Evolutionary conservation across 2,329 filamentous ascomycete genomes (phyloP).

Genomic region (Sphaceloma murrayae): DNA sequence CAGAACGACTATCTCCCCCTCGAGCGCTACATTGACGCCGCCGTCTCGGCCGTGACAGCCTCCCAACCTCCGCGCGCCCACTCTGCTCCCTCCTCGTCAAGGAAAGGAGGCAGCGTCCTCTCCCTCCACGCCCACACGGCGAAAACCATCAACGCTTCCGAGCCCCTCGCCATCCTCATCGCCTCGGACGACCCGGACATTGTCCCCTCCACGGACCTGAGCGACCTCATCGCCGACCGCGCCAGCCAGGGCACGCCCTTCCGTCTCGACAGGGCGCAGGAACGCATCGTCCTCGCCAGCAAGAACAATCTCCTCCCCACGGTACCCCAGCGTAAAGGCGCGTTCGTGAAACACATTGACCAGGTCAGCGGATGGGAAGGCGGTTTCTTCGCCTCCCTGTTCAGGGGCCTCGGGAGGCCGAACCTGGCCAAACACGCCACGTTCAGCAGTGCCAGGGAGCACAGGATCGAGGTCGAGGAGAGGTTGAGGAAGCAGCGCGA

Average conservation of each 20-base stretch:
- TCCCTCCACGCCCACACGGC: conserved; percentile 3
- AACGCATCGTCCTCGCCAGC: conserved; percentile 64
- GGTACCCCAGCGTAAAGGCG: conserved; percentile 30
- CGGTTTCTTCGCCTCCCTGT: conserved; percentile 72
- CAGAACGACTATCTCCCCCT: conserved; percentile 68
- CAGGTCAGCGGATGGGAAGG: conserved; percentile 80
- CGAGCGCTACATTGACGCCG: conserved; percentile 55
- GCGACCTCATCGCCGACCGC: conserved; percentile 26
- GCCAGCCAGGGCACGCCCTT: conserved; percentile 28
- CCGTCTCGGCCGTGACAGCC: no score
- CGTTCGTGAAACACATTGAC: conserved; percentile 59
- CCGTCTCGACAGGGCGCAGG: conserved; percentile 50
- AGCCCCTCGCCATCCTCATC: conserved; percentile 44
- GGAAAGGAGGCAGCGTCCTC: conserved; percentile 3
- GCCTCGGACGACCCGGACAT: conserved; percentile 76
- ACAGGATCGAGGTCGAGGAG: conserved; percentile 13
- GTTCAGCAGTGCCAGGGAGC: conserved; percentile 12
- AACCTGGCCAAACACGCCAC: conserved; percentile 12
- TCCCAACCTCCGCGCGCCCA: no score
- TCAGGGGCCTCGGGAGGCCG: conserved; percentile 60
- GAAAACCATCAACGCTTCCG: conserved; percentile 5
- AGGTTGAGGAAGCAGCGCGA: conserved; percentile 15
- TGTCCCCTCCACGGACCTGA: conserved; percentile 56
- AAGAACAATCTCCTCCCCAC: conserved; percentile 41
- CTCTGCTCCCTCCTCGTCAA: no score